These are phyloP conservation scores for Sesbania bispinosa DNA, from an alignment of 306 rosid species.

Conservation along the genomic window DNA sequence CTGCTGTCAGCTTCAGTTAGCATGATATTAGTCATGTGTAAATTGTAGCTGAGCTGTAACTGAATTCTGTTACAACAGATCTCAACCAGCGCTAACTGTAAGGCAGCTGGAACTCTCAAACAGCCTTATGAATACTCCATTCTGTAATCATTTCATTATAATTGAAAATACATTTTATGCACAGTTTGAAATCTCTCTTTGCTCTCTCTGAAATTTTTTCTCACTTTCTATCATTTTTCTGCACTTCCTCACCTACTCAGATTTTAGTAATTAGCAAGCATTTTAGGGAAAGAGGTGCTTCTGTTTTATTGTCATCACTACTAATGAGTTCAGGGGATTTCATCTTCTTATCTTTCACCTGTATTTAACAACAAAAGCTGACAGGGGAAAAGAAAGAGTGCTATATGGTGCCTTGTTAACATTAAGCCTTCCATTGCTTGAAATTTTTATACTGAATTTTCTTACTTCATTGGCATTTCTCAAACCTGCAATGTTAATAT, in stretches of 20 bases:
- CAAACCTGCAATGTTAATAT: not conserved
- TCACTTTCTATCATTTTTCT: not conserved
- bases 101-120: too few species aligned
- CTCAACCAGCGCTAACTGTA: too few species aligned
- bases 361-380: not conserved
- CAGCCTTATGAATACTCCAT: too few species aligned
- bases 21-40: too few species aligned
- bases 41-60: too few species aligned
- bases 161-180: too few species aligned
- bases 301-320: constrained; percentile 7
- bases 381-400: not conserved
- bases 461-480: not conserved
- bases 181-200: too few species aligned
- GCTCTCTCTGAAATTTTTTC: too few species aligned
- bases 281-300: not conserved
- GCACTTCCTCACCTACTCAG: not conserved
- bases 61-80: too few species aligned
- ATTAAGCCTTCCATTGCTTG: not conserved
- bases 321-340: not conserved
- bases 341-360: not conserved
- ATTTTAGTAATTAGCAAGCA: not conserved
- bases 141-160: too few species aligned
- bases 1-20: too few species aligned
- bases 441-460: not conserved
- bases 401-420: not conserved